Base-by-base conservation (phyloP, 2,329 filamentous ascomycete species). In the Amylocarpus encephaloides region DNA sequence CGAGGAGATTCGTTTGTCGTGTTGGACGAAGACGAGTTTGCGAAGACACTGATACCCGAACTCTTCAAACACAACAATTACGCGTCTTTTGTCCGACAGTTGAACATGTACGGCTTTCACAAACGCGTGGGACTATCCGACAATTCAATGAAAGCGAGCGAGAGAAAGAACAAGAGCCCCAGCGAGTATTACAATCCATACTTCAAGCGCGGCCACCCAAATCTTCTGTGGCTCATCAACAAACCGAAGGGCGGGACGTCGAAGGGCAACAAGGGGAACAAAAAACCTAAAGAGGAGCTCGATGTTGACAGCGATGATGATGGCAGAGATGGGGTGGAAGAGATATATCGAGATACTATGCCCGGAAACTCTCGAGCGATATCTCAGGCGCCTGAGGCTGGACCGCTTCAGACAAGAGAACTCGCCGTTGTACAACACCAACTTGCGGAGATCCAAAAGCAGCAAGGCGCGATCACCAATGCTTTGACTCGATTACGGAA, bases 131-230 rank as follows among this genome's bases (percentile, higher is more conserved):
- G 88, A 3, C 77, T 98, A 15, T 95, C 91, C 3, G 93, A 98
- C 69, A 96, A 96, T 66, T 96, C 91, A 0, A 94, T 98, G 86
- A 87, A 93, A 59, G 91, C 94, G 5, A 96, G 91, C 66, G 93
- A 97, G 71, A 85, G 91, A 54, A 95, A 96, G 68, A 92, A 92
- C 66, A 98, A 98, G 72, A 95, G 90, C 51, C 93, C 93, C 0
- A 97, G 91, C 76, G 93, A 97, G 74, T 98, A 98, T 68, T 91
- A 88, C 60, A 96, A 98, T 67, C 89, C 89, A 9, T 98, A 91
- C 71, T 98, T 98, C 71, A 88, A 90, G 61, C 86, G 90, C 41
- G 92, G 91, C 4, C 85, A 95, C 59, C 91, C 91, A 3, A 94
- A 96, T 67, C 73, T 98, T 43, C 74, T 96, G 4, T 97, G 92